Evolutionary conservation across 495 filamentous ascomycete species (phyloP).

Genomic region (Letharia columbiana): DNA sequence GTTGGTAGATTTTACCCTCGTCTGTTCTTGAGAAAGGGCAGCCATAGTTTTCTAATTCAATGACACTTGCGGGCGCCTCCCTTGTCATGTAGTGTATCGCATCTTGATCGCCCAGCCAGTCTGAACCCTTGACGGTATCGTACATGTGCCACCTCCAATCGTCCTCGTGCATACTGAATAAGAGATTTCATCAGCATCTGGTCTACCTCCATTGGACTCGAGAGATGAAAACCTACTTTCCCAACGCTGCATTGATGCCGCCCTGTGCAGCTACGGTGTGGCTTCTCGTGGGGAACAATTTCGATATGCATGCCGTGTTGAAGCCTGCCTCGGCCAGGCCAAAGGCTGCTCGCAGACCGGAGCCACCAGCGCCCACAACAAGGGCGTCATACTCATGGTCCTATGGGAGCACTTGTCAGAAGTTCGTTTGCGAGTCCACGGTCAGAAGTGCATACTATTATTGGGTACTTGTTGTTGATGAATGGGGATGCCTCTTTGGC

Average conservation of each 20-base stretch:
- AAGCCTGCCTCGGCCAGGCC: slow-evolving; percentile 95
- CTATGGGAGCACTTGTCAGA: slow-evolving; percentile 30
- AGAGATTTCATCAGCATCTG: slow-evolving; percentile 5
- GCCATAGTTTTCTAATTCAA: slow-evolving; percentile 94
- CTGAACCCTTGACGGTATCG: slow-evolving; percentile 96
- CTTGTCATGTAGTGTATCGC: slow-evolving; percentile 99
- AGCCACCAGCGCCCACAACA: slow-evolving; percentile 89
- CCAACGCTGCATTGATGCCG: slow-evolving; percentile 92
- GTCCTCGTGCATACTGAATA: slow-evolving; percentile 64
- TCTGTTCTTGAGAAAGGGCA: slow-evolving; percentile 97
- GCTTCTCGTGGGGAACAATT: slow-evolving; percentile 91
- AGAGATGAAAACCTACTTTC: slow-evolving; percentile 50
- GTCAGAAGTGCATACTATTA: slow-evolving; percentile 60
- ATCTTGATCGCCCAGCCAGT: slow-evolving; percentile 98
- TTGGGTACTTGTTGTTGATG: slow-evolving; percentile 77
- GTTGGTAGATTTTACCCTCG: slow-evolving; percentile 95
- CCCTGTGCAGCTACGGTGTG: slow-evolving; percentile 94
- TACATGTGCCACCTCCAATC: slow-evolving; percentile 99
- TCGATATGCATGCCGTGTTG: slow-evolving; percentile 96
- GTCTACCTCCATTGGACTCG: background rate
- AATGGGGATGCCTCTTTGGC: slow-evolving; percentile 85
- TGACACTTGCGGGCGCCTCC: slow-evolving; percentile 83
- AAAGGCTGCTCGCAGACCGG: slow-evolving; percentile 90
- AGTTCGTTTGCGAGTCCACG: background rate
- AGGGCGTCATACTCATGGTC: slow-evolving; percentile 80